Percentiles rank a stretch among this genome's conserved stretches.
phyloP scores from a whole-genome alignment of 2,329 filamentous ascomycete species.

The Diaporthe capsici region DNA sequence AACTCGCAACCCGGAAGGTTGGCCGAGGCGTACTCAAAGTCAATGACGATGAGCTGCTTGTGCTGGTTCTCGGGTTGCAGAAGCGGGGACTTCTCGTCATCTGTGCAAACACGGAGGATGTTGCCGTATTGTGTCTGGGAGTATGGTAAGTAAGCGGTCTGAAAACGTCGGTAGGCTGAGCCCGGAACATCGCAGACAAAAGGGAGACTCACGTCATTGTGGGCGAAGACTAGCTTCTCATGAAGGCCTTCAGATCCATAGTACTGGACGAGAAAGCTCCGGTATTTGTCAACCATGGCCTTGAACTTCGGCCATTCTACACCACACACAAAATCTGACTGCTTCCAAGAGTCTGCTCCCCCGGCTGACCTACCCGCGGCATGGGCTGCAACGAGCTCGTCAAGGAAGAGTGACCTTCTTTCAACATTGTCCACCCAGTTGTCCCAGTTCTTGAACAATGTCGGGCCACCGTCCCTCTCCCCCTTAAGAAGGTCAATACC shows the following conservation, averaged over 20 bases:
- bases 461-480: slow-evolving; percentile 84
- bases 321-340: slow-evolving; percentile 83
- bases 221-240: slow-evolving; percentile 89
- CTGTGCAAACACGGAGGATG: slow-evolving; percentile 80
- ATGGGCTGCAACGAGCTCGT: slow-evolving; percentile 53
- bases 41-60: slow-evolving; percentile 96
- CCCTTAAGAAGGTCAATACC: slow-evolving; percentile 87
- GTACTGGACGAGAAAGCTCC: slow-evolving; percentile 77
- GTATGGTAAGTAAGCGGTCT: slow-evolving; percentile 20
- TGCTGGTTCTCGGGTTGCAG: slow-evolving; percentile 92
- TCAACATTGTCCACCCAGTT: slow-evolving; percentile 82
- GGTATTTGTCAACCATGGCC: slow-evolving; percentile 81
- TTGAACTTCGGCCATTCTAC: slow-evolving; percentile 86
- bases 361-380: slow-evolving; percentile 27
- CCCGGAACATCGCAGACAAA: not conserved
- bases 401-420: slow-evolving; percentile 69
- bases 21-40: slow-evolving; percentile 96
- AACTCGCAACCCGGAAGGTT: slow-evolving; percentile 92
- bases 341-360: slow-evolving; percentile 71
- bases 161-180: not conserved
- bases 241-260: slow-evolving; percentile 79
- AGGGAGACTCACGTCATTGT: slow-evolving; percentile 84
- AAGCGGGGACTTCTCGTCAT: slow-evolving; percentile 85
- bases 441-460: slow-evolving; percentile 95
- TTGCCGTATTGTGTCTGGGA: slow-evolving; percentile 96